Evolutionary conservation across 345 rosid species (phyloP).

Genomic region (sweet orange (Citrus sinensis)): DNA sequence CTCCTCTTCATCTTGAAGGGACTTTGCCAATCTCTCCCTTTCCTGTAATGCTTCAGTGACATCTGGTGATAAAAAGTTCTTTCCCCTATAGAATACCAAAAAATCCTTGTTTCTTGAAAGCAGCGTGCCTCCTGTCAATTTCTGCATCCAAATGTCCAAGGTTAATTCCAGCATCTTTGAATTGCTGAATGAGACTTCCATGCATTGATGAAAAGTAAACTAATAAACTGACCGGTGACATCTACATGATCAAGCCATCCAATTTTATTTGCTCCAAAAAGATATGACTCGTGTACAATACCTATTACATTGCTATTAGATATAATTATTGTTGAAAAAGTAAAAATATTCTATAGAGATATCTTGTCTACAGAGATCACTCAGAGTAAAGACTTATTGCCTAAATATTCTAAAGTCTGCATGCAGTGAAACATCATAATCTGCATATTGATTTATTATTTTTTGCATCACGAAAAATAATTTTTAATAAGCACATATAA

Average conservation of each 20-base stretch:
- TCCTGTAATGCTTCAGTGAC: conserved; percentile 77
- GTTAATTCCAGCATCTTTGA: conserved; percentile 7
- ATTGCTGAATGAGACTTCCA: neutral
- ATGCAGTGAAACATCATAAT: neutral
- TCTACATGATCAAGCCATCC: neutral
- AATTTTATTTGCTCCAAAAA: neutral
- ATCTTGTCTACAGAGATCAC: neutral
- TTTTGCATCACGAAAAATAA: neutral
- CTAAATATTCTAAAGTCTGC: neutral
- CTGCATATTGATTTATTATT: neutral
- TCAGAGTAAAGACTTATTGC: neutral
- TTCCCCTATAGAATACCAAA: conserved; percentile 94
- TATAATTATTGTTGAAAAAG: neutral
- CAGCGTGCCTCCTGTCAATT: conserved; percentile 81
- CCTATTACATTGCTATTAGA: neutral
- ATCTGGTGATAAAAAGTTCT: conserved; percentile 67
- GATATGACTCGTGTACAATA: neutral
- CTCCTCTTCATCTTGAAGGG: conserved; percentile 78
- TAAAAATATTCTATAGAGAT: neutral
- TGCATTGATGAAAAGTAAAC: neutral
- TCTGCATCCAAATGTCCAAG: conserved; percentile 45
- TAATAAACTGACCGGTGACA: neutral
- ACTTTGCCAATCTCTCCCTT: conserved; percentile 68
- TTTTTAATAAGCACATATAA: too few species aligned
- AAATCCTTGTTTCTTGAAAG: conserved; percentile 88